Percentiles rank a stretch among this genome's conserved stretches.
Conservation (phyloP, 2,329 filamentous ascomycete species). For the Stagonosporopsis cucurbitacearum region DNA sequence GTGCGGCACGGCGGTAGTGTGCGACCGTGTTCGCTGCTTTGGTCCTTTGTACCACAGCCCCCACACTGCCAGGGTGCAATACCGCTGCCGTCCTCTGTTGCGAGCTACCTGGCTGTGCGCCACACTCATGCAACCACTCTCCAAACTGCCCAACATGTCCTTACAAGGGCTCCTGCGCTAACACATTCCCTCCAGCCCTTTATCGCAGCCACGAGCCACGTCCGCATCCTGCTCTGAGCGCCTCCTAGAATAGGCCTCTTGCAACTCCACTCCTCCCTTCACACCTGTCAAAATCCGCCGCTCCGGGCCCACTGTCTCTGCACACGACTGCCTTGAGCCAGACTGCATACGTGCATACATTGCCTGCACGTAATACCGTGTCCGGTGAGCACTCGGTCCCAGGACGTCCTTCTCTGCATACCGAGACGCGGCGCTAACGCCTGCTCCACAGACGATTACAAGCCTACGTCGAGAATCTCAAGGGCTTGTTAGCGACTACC, state of each 20-base stretch:
- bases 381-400: constrained; percentile 35
- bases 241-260: constrained; percentile 30
- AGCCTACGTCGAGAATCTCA: constrained; percentile 26
- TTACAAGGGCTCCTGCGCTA: constrained; percentile 35
- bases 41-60: constrained; percentile 40
- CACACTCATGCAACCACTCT: constrained; percentile 46
- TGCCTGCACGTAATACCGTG: constrained; percentile 22
- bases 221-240: constrained; percentile 20
- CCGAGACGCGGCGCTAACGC: constrained; percentile 36
- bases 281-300: constrained; percentile 29
- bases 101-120: constrained; percentile 45
- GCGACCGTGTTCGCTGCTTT: constrained; percentile 44
- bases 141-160: constrained; percentile 34
- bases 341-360: constrained; percentile 25
- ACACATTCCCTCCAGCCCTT: constrained; percentile 34
- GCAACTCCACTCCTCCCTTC: constrained; percentile 28
- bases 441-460: constrained; percentile 41
- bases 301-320: constrained; percentile 27
- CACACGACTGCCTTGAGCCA: constrained; percentile 23
- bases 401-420: constrained; percentile 23
- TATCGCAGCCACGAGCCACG: constrained; percentile 38
- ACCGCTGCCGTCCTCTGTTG: constrained; percentile 44
- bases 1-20: constrained; percentile 35
- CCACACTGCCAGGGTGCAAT: constrained; percentile 39
- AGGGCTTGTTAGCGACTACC: constrained; percentile 41